phyloP scores from a whole-genome alignment of 441 rosid species.

The Breynia disticha region DNA sequence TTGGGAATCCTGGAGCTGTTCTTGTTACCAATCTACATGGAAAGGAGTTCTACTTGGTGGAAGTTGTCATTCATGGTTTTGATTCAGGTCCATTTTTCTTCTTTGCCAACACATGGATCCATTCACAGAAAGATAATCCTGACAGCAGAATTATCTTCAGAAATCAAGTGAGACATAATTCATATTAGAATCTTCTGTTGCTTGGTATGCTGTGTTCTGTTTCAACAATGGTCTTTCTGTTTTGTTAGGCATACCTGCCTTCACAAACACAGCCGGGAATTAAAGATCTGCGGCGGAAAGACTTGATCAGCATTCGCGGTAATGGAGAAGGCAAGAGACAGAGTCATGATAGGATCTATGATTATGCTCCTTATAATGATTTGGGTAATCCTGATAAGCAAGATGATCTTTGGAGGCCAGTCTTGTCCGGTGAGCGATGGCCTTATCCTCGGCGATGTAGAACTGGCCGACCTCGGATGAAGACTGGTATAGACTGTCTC shows the following conservation, averaged over 20 bases:
- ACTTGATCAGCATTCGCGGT: conserved; percentile 55
- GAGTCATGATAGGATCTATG: conserved; percentile 65
- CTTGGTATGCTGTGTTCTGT: neutral
- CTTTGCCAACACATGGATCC: conserved; percentile 84
- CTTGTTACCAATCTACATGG: conserved; percentile 61
- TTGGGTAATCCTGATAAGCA: conserved; percentile 80
- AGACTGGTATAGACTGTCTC: conserved; percentile 32
- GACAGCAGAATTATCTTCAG: conserved; percentile 70
- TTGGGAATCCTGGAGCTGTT: conserved; percentile 77
- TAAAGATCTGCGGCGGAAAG: conserved; percentile 63
- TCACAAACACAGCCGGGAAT: conserved; percentile 65
- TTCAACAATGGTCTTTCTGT: conserved; percentile 3
- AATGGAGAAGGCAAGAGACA: conserved; percentile 68
- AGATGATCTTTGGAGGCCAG: conserved; percentile 53
- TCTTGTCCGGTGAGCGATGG: conserved; percentile 45
- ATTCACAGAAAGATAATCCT: conserved; percentile 53
- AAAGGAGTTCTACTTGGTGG: conserved; percentile 63
- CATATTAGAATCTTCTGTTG: neutral
- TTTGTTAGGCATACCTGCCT: conserved; percentile 58
- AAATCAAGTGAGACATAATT: conserved; percentile 44
- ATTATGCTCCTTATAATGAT: conserved; percentile 73
- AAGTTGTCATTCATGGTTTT: conserved; percentile 55
- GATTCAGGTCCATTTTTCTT: conserved; percentile 52
- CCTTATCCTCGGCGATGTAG: conserved; percentile 94
- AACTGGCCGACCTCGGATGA: conserved; percentile 66